A percentile compares a stretch with the other conserved stretches of the same genome.
Conservation (phyloP, 2,329 filamentous ascomycete genomes). For the Biscogniauxia mediterranea region DNA sequence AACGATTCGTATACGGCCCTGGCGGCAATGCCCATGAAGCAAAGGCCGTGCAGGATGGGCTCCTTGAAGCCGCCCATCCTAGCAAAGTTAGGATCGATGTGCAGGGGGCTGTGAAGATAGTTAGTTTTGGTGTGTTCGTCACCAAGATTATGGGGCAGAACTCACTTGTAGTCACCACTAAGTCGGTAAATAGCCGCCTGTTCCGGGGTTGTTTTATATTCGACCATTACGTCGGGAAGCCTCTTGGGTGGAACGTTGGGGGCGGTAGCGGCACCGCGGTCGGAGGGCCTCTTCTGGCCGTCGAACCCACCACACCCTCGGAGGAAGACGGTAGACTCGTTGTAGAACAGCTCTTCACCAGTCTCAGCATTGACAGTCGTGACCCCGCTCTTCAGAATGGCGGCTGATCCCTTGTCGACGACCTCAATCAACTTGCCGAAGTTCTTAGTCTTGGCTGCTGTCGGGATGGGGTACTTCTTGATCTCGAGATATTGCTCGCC, state of each 20-base stretch:
- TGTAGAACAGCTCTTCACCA: constrained; percentile 93
- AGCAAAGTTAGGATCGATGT: constrained; percentile 92
- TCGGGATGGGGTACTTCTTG: constrained; percentile 87
- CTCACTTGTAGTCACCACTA: constrained; percentile 84
- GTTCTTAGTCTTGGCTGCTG: constrained; percentile 71
- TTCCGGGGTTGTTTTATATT: constrained; percentile 83
- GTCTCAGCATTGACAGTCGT: constrained; percentile 82
- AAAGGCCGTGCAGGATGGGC: constrained; percentile 95
- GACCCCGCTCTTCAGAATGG: constrained; percentile 75
- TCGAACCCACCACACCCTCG: constrained; percentile 89
- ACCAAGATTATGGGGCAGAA: constrained; percentile 2
- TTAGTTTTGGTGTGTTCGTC: not conserved
- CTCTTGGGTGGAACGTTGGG: constrained; percentile 76
- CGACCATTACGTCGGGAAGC: constrained; percentile 75
- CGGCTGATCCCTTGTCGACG: constrained; percentile 90
- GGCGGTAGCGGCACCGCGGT: constrained; percentile 78
- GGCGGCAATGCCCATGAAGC: constrained; percentile 86
- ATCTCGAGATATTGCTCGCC: constrained; percentile 98
- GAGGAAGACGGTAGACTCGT: constrained; percentile 91
- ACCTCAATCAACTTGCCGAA: constrained; percentile 85
- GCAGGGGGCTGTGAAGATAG: constrained; percentile 63
- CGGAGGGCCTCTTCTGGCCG: constrained; percentile 71
- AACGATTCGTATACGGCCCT: constrained; percentile 87
- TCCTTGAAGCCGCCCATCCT: constrained; percentile 93
- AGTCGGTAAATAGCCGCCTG: constrained; percentile 93